phyloP scores from a whole-genome alignment of 495 filamentous ascomycete genomes.

The Cenococcum geophilum region DNA sequence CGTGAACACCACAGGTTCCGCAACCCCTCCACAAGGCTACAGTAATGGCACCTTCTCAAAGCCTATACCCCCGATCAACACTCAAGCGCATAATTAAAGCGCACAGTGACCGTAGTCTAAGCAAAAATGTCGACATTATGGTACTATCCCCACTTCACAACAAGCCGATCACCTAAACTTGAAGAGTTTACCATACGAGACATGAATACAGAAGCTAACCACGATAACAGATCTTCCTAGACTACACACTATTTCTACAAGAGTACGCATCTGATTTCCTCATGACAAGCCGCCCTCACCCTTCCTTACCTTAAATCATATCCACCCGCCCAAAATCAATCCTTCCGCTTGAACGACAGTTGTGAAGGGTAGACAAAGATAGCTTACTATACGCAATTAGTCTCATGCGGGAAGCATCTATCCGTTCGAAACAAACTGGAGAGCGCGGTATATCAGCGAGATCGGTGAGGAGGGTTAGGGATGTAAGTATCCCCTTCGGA shows the following conservation, averaged over 20 bases:
- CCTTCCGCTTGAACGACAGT: background rate
- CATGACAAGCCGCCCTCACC: background rate
- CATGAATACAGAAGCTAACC: too few species aligned
- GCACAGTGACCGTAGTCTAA: conserved; percentile 69
- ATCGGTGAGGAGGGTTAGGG: conserved; percentile 68
- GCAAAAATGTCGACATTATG: conserved; percentile 82
- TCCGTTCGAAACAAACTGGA: conserved; percentile 65
- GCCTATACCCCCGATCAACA: conserved; percentile 76
- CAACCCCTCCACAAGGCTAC: background rate
- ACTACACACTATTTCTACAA: conserved; percentile 87
- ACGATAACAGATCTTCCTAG: conserved; percentile 66
- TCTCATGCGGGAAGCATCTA: conserved; percentile 75
- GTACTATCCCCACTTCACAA: conserved; percentile 42
- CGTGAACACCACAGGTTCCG: background rate
- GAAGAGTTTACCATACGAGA: too few species aligned
- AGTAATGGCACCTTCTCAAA: conserved; percentile 40
- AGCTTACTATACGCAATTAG: conserved; percentile 43
- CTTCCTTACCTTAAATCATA: too few species aligned
- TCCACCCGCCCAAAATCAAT: too few species aligned
- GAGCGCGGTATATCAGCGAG: conserved; percentile 67
- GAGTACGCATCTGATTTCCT: conserved; percentile 49
- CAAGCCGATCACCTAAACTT: background rate
- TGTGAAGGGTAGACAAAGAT: background rate
- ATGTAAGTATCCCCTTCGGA: conserved; percentile 46
- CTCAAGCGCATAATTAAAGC: conserved; percentile 87